phyloP scores from a whole-genome alignment of 2,329 filamentous ascomycete species.

The Laburnicola sp. region DNA sequence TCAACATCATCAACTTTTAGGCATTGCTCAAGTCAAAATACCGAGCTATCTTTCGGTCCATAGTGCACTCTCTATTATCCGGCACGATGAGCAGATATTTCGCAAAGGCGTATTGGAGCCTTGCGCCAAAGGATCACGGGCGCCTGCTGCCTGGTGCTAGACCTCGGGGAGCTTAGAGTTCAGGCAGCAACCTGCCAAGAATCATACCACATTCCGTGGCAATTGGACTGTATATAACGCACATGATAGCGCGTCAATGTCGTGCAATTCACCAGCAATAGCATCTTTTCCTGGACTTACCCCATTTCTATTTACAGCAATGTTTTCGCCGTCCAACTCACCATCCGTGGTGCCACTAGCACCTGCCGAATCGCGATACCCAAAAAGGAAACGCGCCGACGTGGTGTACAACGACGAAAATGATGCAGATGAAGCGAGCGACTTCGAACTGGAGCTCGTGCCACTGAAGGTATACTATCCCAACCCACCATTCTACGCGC shows the following conservation, averaged over 20 bases:
- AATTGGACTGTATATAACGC: background rate
- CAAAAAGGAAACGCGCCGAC: constrained; percentile 16
- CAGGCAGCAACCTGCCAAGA: constrained; percentile 4
- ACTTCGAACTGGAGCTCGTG: constrained; percentile 6
- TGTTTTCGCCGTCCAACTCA: background rate
- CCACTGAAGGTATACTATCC: background rate
- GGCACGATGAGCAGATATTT: too few species aligned
- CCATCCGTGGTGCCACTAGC: background rate
- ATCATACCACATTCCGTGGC: background rate
- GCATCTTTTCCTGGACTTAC: background rate
- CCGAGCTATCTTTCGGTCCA: too few species aligned
- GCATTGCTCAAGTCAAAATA: too few species aligned
- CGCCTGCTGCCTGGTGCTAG: background rate
- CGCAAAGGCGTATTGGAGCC: background rate
- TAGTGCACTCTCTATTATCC: too few species aligned
- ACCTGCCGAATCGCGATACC: constrained; percentile 3
- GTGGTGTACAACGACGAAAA: constrained; percentile 1
- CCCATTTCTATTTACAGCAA: background rate
- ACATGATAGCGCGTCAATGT: background rate
- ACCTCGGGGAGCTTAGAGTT: background rate
- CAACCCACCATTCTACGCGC: background rate
- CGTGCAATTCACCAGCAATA: background rate
- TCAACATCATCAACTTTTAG: too few species aligned
- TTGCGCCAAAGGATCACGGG: background rate
- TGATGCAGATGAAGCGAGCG: background rate